Conservation (phyloP, 495 filamentous ascomycete species). For the Parathielavia hyrcaniae region DNA sequence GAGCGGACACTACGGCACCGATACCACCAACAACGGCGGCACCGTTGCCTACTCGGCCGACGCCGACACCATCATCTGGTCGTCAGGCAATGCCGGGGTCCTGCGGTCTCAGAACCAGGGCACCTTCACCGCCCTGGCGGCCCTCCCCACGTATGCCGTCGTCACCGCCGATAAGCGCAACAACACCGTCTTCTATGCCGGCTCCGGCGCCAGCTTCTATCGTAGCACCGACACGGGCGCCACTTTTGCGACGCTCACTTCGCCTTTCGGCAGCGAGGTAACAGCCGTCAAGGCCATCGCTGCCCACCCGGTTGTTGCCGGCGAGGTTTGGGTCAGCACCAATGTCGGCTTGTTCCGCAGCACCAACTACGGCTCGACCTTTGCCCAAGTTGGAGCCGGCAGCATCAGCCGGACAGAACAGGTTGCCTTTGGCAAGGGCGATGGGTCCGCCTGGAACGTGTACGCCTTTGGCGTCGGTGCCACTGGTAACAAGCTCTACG, state of each 20-base stretch:
- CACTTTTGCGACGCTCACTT: constrained; percentile 38
- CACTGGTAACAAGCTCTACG: constrained; percentile 44
- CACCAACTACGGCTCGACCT: constrained; percentile 44
- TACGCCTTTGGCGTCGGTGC: constrained; percentile 48
- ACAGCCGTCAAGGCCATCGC: constrained; percentile 43
- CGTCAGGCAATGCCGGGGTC: constrained; percentile 36
- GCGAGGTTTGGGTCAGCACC: constrained; percentile 51
- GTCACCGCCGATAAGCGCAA: constrained; percentile 50
- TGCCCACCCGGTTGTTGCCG: constrained; percentile 44
- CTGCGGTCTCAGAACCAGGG: constrained; percentile 38
- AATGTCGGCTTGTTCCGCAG: constrained; percentile 49
- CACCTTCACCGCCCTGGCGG: constrained; percentile 41
- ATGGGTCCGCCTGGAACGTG: constrained; percentile 37
- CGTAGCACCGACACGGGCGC: constrained; percentile 41
- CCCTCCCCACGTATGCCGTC: constrained; percentile 41
- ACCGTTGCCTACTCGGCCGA: constrained; percentile 49
- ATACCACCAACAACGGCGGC: constrained; percentile 39
- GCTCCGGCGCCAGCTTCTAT: constrained; percentile 41
- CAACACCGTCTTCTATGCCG: constrained; percentile 49
- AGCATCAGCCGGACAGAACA: constrained; percentile 39
- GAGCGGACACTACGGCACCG: constrained; percentile 43
- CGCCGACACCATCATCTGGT: constrained; percentile 49
- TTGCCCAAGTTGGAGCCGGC: constrained; percentile 34
- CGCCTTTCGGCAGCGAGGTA: constrained; percentile 31
- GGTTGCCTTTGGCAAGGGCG: constrained; percentile 41